Conservation (phyloP, 2,329 filamentous ascomycete species). For the Mollisiaceae sp. region DNA sequence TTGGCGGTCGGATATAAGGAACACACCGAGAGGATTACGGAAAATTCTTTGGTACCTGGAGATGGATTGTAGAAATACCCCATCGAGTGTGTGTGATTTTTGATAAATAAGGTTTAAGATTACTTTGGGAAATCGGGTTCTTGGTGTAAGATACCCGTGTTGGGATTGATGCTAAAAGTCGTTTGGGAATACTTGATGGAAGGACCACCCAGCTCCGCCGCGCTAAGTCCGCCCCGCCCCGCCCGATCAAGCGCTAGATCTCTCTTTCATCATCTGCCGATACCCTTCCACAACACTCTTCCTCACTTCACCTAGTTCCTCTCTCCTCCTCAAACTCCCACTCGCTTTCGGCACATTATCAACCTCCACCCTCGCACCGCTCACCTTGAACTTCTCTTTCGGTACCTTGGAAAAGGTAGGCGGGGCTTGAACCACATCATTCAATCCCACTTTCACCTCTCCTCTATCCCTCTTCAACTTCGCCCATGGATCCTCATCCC, state of each 20-base stretch:
- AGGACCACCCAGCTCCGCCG: too few relatives aligned
- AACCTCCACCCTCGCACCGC: conserved; percentile 69
- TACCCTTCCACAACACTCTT: conserved; percentile 76
- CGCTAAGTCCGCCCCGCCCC: too few relatives aligned
- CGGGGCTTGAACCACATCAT: conserved; percentile 43
- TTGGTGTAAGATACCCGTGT: too few relatives aligned
- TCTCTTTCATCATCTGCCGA: conserved; percentile 68
- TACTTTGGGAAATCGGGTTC: too few relatives aligned
- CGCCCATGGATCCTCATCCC: conserved; percentile 44
- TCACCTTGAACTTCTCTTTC: conserved; percentile 48
- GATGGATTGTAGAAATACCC: not conserved
- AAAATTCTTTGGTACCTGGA: not conserved
- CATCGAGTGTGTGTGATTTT: not conserved
- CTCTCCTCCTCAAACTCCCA: conserved; percentile 73
- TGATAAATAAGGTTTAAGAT: too few relatives aligned
- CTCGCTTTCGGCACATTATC: conserved; percentile 70
- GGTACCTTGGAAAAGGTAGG: conserved; percentile 41
- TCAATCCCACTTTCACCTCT: conserved; percentile 44
- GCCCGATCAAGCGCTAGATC: not conserved
- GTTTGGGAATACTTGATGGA: too few relatives aligned
- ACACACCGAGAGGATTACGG: not conserved
- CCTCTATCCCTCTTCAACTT: conserved; percentile 38
- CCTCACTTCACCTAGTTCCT: conserved; percentile 73
- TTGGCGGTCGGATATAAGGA: not conserved
- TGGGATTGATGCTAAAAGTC: too few relatives aligned